Evolutionary conservation across 371 early-diverging fungal genomes (phyloP), one percentile per base, ranked within the genome.

Genomic region (Apophysomyces ossiformis): DNA sequence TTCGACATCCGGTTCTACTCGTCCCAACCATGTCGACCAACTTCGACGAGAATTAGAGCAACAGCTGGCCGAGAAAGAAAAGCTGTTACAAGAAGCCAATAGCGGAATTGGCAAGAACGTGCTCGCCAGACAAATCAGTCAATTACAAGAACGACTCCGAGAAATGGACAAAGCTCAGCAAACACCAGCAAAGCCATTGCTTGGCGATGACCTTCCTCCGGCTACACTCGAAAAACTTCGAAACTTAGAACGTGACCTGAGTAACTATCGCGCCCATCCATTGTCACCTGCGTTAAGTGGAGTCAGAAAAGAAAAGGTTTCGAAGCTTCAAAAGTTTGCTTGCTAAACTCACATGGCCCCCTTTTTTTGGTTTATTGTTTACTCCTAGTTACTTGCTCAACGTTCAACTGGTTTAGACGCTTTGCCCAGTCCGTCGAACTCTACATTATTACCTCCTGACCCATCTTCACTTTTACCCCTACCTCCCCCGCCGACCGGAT

Each of bases 31-130:
- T 57, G 63, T 61, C 56, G 64, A 64, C 9, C 71, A 71, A 57
- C 63, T 69, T 59, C 66, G 68, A 67, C 64, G 67, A 61, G 79
- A 79, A 36, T 67, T 79, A 11, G 76, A 76, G 47, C 77, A 77
- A 61, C 81, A 83, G 57, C 65, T 80, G n/a, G 68, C 66, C 65
- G 79, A 74, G 56, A 83, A 80, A 67, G 76, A 80, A 64, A 73
- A 65, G 60, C 75, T 75, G 63, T 65, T 78, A 62, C 69, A 73
- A 60, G 79, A 75, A 71, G 74, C 75, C 1, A 68, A 58, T n/a
- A 80, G 79, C 57, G 80, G 80, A 37, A 83, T 79, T 60, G 75
- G 74, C 58, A 78, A 75, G 69, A 78, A 78, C 61, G 80, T 80
- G 66, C 60, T 80, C 13, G 73, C 72, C 54, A 71, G 79, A 65